Evolutionary conservation across 768 basidiomycete species (phyloP).

Genomic region (Psilocybe cyanescens): DNA sequence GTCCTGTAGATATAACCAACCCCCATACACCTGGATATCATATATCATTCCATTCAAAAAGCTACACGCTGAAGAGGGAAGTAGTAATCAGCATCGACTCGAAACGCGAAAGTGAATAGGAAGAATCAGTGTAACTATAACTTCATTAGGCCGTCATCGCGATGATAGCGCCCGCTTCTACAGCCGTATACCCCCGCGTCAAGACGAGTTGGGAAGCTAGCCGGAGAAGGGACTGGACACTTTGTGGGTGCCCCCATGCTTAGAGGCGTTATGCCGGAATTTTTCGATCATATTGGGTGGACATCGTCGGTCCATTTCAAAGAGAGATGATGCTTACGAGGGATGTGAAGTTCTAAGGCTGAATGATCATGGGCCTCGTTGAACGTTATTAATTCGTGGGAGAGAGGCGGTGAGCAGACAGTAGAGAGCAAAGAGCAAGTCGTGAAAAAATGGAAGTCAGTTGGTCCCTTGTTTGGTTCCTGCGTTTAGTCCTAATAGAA

Average conservation of each 20-base stretch:
- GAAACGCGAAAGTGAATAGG: neutral
- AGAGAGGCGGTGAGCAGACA: no score
- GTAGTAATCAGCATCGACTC: neutral
- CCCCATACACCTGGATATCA: neutral
- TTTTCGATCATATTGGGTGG: constrained; percentile 16
- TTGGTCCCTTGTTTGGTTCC: neutral
- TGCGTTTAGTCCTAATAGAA: neutral
- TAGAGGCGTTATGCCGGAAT: constrained; percentile 22
- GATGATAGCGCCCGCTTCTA: constrained; percentile 19
- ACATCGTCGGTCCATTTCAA: no score
- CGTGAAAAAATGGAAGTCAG: no score
- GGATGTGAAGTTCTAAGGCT: no score
- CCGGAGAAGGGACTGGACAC: constrained; percentile 22
- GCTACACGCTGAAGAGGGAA: neutral
- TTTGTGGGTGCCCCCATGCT: constrained; percentile 18
- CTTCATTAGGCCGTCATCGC: constrained; percentile 20
- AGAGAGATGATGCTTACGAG: no score
- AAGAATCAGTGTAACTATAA: constrained; percentile 24
- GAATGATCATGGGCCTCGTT: no score
- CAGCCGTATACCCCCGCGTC: constrained; percentile 24
- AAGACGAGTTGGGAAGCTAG: constrained; percentile 24
- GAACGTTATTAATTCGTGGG: no score
- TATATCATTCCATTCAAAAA: neutral
- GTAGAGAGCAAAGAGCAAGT: no score
- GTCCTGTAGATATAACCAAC: neutral